Base-by-base conservation (phyloP, 108 stramenopile species). In the Nitzschia sp. region DNA sequence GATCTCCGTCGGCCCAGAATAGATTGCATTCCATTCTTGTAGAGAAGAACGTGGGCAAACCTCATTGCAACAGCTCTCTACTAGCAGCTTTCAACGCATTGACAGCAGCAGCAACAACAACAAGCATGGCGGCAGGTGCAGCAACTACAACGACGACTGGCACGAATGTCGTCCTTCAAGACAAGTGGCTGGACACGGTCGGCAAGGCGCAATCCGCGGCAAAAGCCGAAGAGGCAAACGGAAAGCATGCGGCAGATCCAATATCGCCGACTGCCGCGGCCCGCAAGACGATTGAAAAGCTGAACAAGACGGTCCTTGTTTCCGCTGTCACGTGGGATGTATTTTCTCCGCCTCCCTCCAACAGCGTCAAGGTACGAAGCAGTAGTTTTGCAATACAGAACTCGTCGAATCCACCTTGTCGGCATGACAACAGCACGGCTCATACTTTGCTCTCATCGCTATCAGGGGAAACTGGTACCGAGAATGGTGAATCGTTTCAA, bases 311-410 rank as follows among this genome's bases (percentile, higher is more conserved):
- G 21, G 42, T 24, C 2, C 29, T 67, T 30, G n/a, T 67, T 3
- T 55, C 26, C n/a, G 66, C 74, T 26, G 19, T 25, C 13, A 68
- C 74, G 6, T 81, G 80, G 80, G 80, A 81, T 46, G 58, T 72
- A 0, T 75, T 66, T 33, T 33, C 66, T 15, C 75, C 75, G 1
- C 75, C 80, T 30, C 81, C 81, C 4, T 26, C 42, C 17, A 74
- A 74, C 28, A 63, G 67, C n/a, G 25, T 82, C 27, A 82, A 68
- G 71, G 77, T 64, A 68, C 15, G 66, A 32, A 29, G 26, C 25
- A 6, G 6, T 34, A 6, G 26, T 54, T n/a, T n/a, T n/a, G n/a
- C n/a, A n/a, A n/a, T n/a, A n/a, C n/a, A n/a, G n/a, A n/a, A n/a
- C n/a, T n/a, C n/a, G n/a, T n/a, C n/a, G n/a, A n/a, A n/a, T n/a